Conservation (phyloP, 768 basidiomycete species). For the Boletellus ananas region DNA sequence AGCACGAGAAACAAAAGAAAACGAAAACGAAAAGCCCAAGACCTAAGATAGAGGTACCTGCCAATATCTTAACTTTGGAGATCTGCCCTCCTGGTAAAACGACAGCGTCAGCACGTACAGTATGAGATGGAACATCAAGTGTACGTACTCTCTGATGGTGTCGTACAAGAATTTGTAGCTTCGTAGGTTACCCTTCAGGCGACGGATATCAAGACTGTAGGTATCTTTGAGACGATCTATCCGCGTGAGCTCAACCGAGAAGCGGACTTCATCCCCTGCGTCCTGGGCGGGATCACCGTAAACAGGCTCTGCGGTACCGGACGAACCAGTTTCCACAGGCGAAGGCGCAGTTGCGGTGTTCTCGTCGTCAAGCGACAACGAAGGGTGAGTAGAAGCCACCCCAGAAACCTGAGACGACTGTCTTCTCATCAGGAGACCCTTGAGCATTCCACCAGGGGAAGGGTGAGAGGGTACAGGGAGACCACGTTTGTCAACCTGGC, state of each 20-base stretch:
- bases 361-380: constrained; percentile 49
- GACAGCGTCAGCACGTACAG: constrained; percentile 7
- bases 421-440: constrained; percentile 84
- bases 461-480: constrained; percentile 78
- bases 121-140: constrained; percentile 8
- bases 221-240: constrained; percentile 88
- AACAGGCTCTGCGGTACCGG: constrained; percentile 44
- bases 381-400: constrained; percentile 36
- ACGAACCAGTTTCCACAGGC: constrained; percentile 37
- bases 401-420: constrained; percentile 77
- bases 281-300: constrained; percentile 84
- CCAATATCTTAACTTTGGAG: constrained; percentile 33
- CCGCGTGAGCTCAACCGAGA: constrained; percentile 90
- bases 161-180: constrained; percentile 93
- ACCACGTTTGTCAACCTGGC: constrained; percentile 84
- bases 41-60: constrained; percentile 22
- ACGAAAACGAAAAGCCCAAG: background rate
- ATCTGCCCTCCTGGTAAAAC: constrained; percentile 32
- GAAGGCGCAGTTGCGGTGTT: constrained; percentile 20
- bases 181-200: constrained; percentile 88
- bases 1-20: background rate
- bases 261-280: constrained; percentile 92
- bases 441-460: constrained; percentile 74
- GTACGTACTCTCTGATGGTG: constrained; percentile 75
- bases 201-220: constrained; percentile 86